Conservation (phyloP, 75 land plant genomes). For the Pinus albicaulis region DNA sequence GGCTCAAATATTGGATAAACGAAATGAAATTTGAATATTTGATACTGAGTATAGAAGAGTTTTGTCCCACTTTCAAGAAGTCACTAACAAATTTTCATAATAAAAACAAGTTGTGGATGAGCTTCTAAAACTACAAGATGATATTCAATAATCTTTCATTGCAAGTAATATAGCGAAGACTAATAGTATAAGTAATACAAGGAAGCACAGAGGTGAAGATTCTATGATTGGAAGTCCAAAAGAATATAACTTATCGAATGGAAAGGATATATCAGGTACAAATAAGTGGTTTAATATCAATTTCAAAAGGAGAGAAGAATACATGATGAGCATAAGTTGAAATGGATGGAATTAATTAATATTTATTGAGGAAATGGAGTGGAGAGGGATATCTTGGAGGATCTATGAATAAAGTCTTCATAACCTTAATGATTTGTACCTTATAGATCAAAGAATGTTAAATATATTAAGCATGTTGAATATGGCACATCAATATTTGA, state of each 20-base stretch:
- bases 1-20: constrained; percentile 71
- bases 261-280: constrained; percentile 60
- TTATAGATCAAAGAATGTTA: too few species aligned
- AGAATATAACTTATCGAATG: constrained; percentile 2
- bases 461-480: too few species aligned
- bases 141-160: constrained; percentile 78
- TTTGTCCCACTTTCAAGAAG: constrained; percentile 75
- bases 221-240: constrained; percentile 24
- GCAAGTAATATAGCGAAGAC: constrained; percentile 14
- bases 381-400: not conserved
- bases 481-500: too few species aligned
- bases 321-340: constrained; percentile 15
- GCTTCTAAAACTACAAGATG: constrained; percentile 75
- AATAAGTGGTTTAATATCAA: constrained; percentile 79
- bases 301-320: constrained; percentile 59
- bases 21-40: constrained; percentile 77
- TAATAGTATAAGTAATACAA: constrained; percentile 43
- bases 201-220: constrained; percentile 49
- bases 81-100: constrained; percentile 64
- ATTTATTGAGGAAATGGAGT: not conserved
- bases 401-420: not conserved
- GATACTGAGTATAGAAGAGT: constrained; percentile 86
- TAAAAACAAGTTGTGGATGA: constrained; percentile 84
- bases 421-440: too few species aligned
- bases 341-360: not conserved